Percentiles rank a stretch among this genome's conserved stretches.
phyloP scores from a whole-genome alignment of 148 eudicot genomes.

The Rhododendron ferrugineum region DNA sequence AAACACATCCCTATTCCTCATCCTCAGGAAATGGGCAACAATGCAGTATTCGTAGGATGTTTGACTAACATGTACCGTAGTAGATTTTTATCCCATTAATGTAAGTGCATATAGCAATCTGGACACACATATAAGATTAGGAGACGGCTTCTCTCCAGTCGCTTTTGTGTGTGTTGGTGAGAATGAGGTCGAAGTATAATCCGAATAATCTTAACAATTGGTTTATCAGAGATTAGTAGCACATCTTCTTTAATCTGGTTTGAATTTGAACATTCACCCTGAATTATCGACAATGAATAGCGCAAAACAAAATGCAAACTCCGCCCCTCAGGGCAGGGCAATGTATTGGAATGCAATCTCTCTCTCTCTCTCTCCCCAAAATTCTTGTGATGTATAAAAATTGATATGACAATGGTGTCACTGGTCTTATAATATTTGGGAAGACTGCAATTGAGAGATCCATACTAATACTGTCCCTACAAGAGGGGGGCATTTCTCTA shows the following conservation, averaged over 20 bases:
- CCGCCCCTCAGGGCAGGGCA: not conserved
- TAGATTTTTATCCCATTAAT: too few species aligned
- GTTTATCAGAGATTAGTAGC: too few species aligned
- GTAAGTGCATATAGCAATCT: not conserved
- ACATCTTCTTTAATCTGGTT: too few species aligned
- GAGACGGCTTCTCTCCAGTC: not conserved
- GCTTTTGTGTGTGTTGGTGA: too few species aligned
- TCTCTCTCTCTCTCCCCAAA: not conserved
- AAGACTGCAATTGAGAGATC: not conserved
- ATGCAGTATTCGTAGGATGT: not conserved
- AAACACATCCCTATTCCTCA: conserved; percentile 6
- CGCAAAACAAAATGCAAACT: not conserved
- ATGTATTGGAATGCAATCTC: not conserved
- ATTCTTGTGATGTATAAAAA: not conserved
- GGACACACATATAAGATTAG: too few species aligned
- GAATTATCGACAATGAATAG: not conserved
- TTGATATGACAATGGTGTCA: not conserved
- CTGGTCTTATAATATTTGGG: not conserved
- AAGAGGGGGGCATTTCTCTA: not conserved
- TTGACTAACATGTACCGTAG: not conserved
- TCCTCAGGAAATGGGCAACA: conserved; percentile 12
- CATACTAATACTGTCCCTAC: not conserved
- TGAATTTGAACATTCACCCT: not conserved
- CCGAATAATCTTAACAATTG: too few species aligned
- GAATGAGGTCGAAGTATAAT: too few species aligned